phyloP scores from a whole-genome alignment of 1,284 basidiomycete species.

The Ganoderma multipileum region DNA sequence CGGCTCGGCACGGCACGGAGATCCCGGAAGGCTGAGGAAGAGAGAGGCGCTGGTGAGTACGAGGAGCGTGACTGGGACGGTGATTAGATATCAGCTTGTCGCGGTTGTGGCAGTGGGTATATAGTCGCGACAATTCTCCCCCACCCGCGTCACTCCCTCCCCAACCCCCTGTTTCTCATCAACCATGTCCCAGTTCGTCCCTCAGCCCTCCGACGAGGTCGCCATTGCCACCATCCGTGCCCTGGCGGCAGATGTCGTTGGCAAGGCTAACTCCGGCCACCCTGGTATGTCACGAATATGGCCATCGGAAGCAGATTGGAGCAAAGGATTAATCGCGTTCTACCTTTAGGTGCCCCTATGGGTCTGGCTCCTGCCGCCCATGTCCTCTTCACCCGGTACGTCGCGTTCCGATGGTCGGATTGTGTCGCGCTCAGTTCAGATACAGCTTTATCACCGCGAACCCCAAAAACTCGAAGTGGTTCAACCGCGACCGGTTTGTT shows the following conservation, averaged over 20 bases:
- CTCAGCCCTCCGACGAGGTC: constrained; percentile 57
- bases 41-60: not conserved
- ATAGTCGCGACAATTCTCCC: constrained; percentile 27
- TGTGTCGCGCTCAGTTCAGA: constrained; percentile 1
- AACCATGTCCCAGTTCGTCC: constrained; percentile 53
- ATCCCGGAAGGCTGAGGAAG: not conserved
- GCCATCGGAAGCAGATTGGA: constrained; percentile 3
- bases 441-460: constrained; percentile 85
- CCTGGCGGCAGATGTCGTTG: constrained; percentile 76
- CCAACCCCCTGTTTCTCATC: constrained; percentile 31
- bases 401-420: not conserved
- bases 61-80: constrained; percentile 14
- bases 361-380: constrained; percentile 92
- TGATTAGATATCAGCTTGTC: constrained; percentile 33
- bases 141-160: constrained; percentile 15
- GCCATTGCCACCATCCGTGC: constrained; percentile 74
- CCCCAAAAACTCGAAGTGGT: constrained; percentile 90
- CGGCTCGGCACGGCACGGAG: not conserved
- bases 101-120: constrained; percentile 32
- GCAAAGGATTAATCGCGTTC: constrained; percentile 8
- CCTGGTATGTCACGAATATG: constrained; percentile 60
- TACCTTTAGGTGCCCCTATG: constrained; percentile 82
- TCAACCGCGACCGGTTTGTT: constrained; percentile 90
- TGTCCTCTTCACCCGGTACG: constrained; percentile 82
- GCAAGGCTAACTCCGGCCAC: constrained; percentile 91